A percentile compares a stretch with the other conserved stretches of the same genome.
Conservation (phyloP, 2,329 filamentous ascomycete species). For the Cladobotryum mycophilum region DNA sequence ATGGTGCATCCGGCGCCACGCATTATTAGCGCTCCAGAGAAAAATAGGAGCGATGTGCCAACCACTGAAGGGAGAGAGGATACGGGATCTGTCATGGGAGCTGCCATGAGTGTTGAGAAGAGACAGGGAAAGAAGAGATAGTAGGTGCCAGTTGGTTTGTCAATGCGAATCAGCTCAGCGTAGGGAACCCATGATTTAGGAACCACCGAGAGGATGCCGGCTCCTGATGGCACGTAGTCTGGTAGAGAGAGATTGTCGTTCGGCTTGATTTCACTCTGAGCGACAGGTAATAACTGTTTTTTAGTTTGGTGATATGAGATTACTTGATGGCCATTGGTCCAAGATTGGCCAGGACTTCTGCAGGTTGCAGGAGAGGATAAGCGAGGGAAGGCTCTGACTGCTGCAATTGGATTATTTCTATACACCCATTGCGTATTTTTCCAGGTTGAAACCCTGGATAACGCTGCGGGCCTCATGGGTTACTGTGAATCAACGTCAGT, state of each 20-base stretch:
- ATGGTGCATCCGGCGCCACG: slow-evolving; percentile 82
- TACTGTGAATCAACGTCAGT: background rate
- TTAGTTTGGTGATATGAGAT: slow-evolving; percentile 21
- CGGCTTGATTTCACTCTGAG: slow-evolving; percentile 7
- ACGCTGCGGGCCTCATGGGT: slow-evolving; percentile 18
- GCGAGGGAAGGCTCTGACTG: background rate
- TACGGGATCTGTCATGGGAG: slow-evolving; percentile 59
- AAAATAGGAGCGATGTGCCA: slow-evolving; percentile 63
- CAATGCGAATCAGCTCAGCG: slow-evolving; percentile 71
- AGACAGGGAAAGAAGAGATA: slow-evolving; percentile 83
- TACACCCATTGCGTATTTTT: slow-evolving; percentile 16
- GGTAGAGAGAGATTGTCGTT: slow-evolving; percentile 6
- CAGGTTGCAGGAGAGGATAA: background rate
- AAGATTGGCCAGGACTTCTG: slow-evolving; percentile 7
- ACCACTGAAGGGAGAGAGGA: slow-evolving; percentile 54
- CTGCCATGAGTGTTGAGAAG: slow-evolving; percentile 76
- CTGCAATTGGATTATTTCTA: slow-evolving; percentile 7
- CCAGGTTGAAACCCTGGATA: slow-evolving; percentile 20
- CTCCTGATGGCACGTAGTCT: slow-evolving; percentile 62
- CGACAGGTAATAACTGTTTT: slow-evolving; percentile 14
- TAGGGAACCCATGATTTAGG: slow-evolving; percentile 70
- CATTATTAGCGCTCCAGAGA: slow-evolving; percentile 74
- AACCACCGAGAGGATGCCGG: slow-evolving; percentile 63
- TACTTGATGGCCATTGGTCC: slow-evolving; percentile 13
- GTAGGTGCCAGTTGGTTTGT: slow-evolving; percentile 76